phyloP scores from a whole-genome alignment of 768 basidiomycete species.

The Floccularia luteovirens region DNA sequence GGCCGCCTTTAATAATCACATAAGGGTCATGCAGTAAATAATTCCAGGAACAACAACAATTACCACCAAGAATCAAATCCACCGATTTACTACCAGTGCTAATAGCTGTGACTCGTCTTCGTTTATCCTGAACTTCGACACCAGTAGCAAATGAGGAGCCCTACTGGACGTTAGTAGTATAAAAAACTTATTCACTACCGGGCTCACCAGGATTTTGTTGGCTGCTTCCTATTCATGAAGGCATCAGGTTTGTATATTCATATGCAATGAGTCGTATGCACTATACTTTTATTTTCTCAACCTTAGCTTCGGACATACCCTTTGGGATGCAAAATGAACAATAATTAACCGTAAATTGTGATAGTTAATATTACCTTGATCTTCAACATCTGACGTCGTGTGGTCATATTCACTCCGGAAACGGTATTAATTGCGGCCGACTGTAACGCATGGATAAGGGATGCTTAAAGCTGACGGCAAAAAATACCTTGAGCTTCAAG shows the following conservation, averaged over 20 bases:
- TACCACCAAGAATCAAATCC: conserved; percentile 84
- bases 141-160: conserved; percentile 92
- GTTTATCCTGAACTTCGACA: conserved; percentile 81
- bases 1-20: conserved; percentile 47
- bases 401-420: conserved; percentile 87
- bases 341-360: conserved; percentile 12
- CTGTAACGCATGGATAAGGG: conserved; percentile 25
- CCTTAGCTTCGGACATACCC: conserved; percentile 96
- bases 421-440: conserved; percentile 78
- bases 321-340: conserved; percentile 18
- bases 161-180: conserved; percentile 25
- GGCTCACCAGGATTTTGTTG: conserved; percentile 69
- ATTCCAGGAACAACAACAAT: conserved; percentile 8
- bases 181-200: not conserved
- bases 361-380: too few relatives aligned
- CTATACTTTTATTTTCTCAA: conserved; percentile 88
- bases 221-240: conserved; percentile 91
- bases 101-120: conserved; percentile 72
- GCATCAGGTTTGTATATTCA: not conserved
- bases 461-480: conserved; percentile 7
- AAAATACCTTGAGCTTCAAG: conserved; percentile 73
- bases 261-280: not conserved
- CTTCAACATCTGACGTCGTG: conserved; percentile 82
- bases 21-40: not conserved
- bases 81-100: conserved; percentile 93